Base-by-base conservation (phyloP, 2,329 filamentous ascomycete species). In the Ophiocordyceps unilateralis region DNA sequence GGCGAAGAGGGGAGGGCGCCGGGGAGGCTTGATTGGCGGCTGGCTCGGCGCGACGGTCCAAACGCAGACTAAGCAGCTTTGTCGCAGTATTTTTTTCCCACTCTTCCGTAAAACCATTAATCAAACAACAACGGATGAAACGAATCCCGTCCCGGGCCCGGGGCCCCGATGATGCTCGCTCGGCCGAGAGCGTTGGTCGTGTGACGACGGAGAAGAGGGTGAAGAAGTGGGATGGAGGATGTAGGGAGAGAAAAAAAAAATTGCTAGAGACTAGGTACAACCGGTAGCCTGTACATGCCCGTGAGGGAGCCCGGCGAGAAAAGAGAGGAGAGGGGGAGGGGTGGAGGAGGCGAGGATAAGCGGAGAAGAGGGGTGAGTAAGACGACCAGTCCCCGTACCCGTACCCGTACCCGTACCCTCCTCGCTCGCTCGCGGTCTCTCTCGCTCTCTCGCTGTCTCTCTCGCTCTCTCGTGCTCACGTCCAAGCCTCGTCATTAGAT, bases 11-110 rank as follows among this genome's bases (percentile, higher is more conserved):
- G 32, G 32, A 15, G n/a, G 32, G 30, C 32, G 32, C 32, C 24
- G 21, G 24, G 40, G 40, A 37, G 40, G 43, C 43, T 44, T 44
- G 43, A 44, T 44, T 44, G 43, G 43, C 40, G 43, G 43, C 40
- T 32, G 12, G 28, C 38, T 40, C 30, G 39, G 43, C 43, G 43
- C 15, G 32, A 36, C 15, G 11, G 32, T 36, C 32, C 32, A 36
- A 36, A 36, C 32, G 32, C 32, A 36, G 32, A 36, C 32, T 36
- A 36, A 36, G 32, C 32, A 23, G n/a, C 22, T 10, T 23, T 41
- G 43, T 41, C 21, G 34, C 40, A 41, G 26, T 12, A 12, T 11
- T 11, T 28, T 28, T 28, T 28, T 11, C 3, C 14, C 10, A 12
- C 26, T 12, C 5, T 5, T 28, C 5, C 12, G 14, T 30, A n/a